Evolutionary conservation across 306 rosid genomes (phyloP), one percentile per base, ranked within the genome.

Genomic region (Quercus dentata): DNA sequence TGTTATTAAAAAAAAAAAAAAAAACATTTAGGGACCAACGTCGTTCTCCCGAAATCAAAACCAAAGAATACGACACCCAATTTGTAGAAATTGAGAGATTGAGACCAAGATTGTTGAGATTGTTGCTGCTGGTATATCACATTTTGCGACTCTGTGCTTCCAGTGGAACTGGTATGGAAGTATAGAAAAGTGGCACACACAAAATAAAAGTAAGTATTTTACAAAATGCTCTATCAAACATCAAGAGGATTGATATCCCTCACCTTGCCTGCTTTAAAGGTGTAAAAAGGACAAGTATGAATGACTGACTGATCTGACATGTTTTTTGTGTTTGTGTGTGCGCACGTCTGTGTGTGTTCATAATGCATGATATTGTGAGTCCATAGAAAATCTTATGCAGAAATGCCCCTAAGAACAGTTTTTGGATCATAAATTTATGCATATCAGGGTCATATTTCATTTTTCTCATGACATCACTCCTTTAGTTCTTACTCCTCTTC

Each of bases 101-200:
- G 38, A 33, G 38, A 33, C 38, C 0, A 0, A 33, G 38, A 33
- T 89, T 79, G 20, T 85, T 83, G 55, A 33, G 38, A 33, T 90
- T 79, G 20, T 85, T 83, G 55, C 83, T 13, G 89, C 87, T 21
- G 93, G 97, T 73, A 65, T 89, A 23, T 3, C 83, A 15, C 91
- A 94, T 38, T 19, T 92, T 49, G 89, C 71, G 15, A 90, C 87
- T 78, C 84, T 92, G 49, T 86, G 88, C 76, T 88, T 90, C 80
- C 97, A 89, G 76, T 90, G 92, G 95, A 81, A 61, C 62, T 95
- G 98, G 97, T 91, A 91, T 68, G 73, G 87, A 58, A 86, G 90
- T 68, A 92, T 95, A 69, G 90, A 90, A 77, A 92, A 92, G 72
- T 92, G 89, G 87, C 91, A 90, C 78, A 78, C 80, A 3, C 83